These are phyloP conservation scores for Erodium chrysanthum DNA, from an alignment of 441 rosid species.

Conservation along the genomic window DNA sequence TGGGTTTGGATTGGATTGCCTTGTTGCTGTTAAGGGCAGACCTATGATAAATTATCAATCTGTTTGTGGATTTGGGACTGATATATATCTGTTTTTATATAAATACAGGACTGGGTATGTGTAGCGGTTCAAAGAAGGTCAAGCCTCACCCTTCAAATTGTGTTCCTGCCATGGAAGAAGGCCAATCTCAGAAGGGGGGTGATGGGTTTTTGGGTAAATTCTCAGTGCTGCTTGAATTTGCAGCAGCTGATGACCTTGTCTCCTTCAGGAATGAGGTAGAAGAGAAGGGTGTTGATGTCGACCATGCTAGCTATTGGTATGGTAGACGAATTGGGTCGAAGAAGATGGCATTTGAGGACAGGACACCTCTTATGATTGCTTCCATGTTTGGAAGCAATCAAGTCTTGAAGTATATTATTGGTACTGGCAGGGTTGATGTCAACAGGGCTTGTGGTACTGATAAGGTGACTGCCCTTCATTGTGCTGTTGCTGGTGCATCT, in stretches of 20 bases:
- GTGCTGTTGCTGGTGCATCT: constrained; percentile 52
- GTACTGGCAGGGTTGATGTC: constrained; percentile 39
- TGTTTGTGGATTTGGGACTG: not conserved
- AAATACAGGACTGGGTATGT: constrained; percentile 22
- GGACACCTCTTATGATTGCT: constrained; percentile 56
- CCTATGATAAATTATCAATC: not conserved
- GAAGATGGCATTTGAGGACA: constrained; percentile 49
- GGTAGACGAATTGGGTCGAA: constrained; percentile 41
- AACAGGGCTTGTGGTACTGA: constrained; percentile 48
- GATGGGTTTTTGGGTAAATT: constrained; percentile 26
- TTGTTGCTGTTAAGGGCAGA: not conserved
- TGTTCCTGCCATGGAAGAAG: constrained; percentile 28
- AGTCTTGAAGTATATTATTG: constrained; percentile 36
- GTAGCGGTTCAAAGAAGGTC: constrained; percentile 31
- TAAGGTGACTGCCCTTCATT: constrained; percentile 55
- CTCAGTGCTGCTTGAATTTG: constrained; percentile 47
- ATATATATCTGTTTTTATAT: not conserved
- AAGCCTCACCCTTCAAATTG: constrained; percentile 21
- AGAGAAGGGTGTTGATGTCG: constrained; percentile 44
- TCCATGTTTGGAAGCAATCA: constrained; percentile 52
- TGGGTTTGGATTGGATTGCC: not conserved
- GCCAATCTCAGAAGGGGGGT: constrained; percentile 17
- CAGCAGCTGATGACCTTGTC: constrained; percentile 53
- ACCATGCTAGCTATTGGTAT: constrained; percentile 50
- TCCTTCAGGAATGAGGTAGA: constrained; percentile 50